Percentiles rank a stretch among this genome's conserved stretches.
phyloP scores from a whole-genome alignment of 1,284 basidiomycete genomes.

The Meripilus lineatus region DNA sequence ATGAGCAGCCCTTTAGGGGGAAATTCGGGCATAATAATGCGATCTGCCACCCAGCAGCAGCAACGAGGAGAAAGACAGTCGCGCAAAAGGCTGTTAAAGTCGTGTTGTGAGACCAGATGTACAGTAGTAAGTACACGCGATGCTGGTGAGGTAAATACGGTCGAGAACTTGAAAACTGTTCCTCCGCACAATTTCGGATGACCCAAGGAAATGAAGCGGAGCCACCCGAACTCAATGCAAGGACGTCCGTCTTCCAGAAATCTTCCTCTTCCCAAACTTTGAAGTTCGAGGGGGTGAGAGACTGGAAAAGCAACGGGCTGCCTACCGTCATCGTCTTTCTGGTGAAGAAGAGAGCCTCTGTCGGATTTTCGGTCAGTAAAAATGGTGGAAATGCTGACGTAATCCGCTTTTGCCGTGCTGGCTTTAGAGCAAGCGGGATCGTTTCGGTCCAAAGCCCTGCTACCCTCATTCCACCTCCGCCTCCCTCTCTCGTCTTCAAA shows the following conservation, averaged over 20 bases:
- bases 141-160: no score
- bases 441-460: conserved; percentile 1
- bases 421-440: not conserved
- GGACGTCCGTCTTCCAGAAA: conserved; percentile 62
- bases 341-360: conserved; percentile 26
- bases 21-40: no score
- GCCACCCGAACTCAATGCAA: conserved; percentile 78
- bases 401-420: not conserved
- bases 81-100: no score
- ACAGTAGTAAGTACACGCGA: conserved; percentile 11
- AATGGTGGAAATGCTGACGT: not conserved
- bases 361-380: not conserved
- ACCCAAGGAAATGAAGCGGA: conserved; percentile 44
- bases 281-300: conserved; percentile 53
- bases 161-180: conserved; percentile 35
- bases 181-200: conserved; percentile 75
- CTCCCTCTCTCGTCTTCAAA: conserved; percentile 6
- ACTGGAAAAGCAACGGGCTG: conserved; percentile 49
- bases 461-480: conserved; percentile 8
- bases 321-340: conserved; percentile 77
- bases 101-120: no score
- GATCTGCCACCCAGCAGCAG: no score
- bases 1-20: no score
- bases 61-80: no score
- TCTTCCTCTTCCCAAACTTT: conserved; percentile 30